These are phyloP conservation scores for Solanum tarijense DNA, from an alignment of 257 asterid species.

Conservation along the genomic window DNA sequence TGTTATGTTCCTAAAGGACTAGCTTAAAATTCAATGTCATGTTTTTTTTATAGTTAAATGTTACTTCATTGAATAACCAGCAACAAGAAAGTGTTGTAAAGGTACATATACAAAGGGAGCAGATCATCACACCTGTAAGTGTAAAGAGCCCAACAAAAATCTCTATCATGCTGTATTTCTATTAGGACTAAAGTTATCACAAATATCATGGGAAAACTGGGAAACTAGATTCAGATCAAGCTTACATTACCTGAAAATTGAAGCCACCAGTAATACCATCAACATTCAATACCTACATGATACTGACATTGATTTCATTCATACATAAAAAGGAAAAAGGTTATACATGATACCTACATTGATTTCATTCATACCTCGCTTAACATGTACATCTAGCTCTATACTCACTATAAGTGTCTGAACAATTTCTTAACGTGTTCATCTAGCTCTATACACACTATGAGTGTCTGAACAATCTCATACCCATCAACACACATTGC, in stretches of 20 bases:
- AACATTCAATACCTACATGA: slow-evolving; percentile 42
- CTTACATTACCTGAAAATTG: slow-evolving; percentile 63
- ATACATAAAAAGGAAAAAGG: slow-evolving; percentile 23
- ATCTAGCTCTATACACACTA: too few species aligned
- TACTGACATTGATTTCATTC: slow-evolving; percentile 72
- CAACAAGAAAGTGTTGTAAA: neutral
- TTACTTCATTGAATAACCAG: neutral
- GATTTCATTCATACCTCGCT: too few species aligned
- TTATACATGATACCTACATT: too few species aligned
- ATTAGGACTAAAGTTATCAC: neutral
- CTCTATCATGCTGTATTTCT: neutral
- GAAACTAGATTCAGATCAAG: neutral
- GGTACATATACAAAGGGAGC: neutral
- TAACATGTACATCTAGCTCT: too few species aligned
- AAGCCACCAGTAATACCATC: slow-evolving; percentile 93
- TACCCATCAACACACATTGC: slow-evolving; percentile 42
- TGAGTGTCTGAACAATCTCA: too few species aligned
- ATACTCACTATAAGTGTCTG: too few species aligned
- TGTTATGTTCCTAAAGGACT: neutral
- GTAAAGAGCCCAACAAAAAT: neutral
- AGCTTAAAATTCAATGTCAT: neutral
- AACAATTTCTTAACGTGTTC: too few species aligned
- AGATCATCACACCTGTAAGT: neutral
- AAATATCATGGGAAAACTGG: neutral
- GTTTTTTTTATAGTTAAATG: neutral